Conservation (phyloP, 1,284 basidiomycete genomes). For the Ceratorhiza oryzae-sativae region DNA sequence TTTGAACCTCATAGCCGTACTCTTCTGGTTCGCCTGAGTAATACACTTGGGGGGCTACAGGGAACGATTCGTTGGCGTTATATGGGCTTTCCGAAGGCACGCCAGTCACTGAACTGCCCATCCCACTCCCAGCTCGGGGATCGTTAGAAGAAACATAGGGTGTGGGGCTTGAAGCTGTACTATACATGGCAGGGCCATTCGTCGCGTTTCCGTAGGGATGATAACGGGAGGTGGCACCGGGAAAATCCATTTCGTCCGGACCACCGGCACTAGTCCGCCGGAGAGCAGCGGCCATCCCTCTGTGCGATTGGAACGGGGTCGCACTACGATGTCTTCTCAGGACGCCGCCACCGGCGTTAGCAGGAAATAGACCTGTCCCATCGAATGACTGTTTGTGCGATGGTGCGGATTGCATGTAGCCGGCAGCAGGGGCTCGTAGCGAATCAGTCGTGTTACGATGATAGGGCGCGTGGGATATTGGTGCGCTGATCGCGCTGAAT, state of each 20-base stretch:
- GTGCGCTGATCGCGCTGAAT: slow-evolving; percentile 29
- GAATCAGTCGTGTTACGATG: slow-evolving; percentile 16
- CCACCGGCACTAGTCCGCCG: slow-evolving; percentile 23
- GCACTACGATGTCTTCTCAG: slow-evolving; percentile 27
- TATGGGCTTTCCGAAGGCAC: slow-evolving; percentile 1
- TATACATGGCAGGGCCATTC: not conserved
- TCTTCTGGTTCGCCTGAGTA: slow-evolving; percentile 23
- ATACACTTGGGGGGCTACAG: not conserved
- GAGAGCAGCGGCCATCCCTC: slow-evolving; percentile 14
- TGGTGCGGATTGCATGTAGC: slow-evolving; percentile 30
- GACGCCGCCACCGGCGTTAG: not conserved
- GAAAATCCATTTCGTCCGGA: slow-evolving; percentile 17
- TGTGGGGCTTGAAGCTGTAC: slow-evolving; percentile 2
- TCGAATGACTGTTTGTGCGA: slow-evolving; percentile 34
- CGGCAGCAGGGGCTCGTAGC: not conserved
- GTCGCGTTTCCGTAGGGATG: slow-evolving; percentile 21
- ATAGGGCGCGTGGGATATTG: slow-evolving; percentile 17
- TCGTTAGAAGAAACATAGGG: not conserved
- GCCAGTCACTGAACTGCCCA: not conserved
- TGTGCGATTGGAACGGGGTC: slow-evolving; percentile 27
- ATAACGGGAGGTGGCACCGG: slow-evolving; percentile 30
- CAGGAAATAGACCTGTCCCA: slow-evolving; percentile 6
- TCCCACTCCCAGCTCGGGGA: not conserved
- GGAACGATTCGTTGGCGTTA: not conserved
- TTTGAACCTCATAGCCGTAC: slow-evolving; percentile 12